These are phyloP conservation scores for Tuber indicum DNA, from an alignment of 495 filamentous ascomycete genomes.

Conservation along the genomic window DNA sequence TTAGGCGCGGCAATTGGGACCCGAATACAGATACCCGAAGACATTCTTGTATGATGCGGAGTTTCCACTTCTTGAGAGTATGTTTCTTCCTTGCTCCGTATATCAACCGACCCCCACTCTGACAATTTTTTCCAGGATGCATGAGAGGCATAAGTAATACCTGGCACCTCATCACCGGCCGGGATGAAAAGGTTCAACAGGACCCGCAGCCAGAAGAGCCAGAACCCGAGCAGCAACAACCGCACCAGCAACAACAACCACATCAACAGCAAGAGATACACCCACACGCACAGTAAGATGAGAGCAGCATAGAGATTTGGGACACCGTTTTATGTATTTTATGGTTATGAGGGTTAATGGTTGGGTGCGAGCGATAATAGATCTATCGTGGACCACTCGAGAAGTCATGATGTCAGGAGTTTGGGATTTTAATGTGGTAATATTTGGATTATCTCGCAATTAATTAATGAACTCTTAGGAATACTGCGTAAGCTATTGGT, in stretches of 20 bases:
- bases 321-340: background rate
- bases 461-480: background rate
- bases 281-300: background rate
- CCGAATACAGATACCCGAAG: background rate
- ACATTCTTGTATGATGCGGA: background rate
- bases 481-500: background rate
- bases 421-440: background rate
- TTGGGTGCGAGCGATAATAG: background rate
- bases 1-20: background rate
- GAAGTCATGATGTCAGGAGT: background rate
- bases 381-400: background rate
- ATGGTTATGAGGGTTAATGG: background rate
- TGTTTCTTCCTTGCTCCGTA: background rate
- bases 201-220: background rate
- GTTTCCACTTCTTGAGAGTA: background rate
- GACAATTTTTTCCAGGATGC: background rate
- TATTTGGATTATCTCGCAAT: background rate
- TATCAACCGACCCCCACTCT: background rate
- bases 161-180: background rate
- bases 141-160: background rate
- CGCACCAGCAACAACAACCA: background rate
- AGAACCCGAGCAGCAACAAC: background rate
- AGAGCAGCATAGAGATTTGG: background rate
- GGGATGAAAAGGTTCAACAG: background rate
- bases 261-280: background rate